Percentiles rank a stretch among this genome's conserved stretches.
Conservation (phyloP, 139 green algal species). For the Micractinium sp. region DNA sequence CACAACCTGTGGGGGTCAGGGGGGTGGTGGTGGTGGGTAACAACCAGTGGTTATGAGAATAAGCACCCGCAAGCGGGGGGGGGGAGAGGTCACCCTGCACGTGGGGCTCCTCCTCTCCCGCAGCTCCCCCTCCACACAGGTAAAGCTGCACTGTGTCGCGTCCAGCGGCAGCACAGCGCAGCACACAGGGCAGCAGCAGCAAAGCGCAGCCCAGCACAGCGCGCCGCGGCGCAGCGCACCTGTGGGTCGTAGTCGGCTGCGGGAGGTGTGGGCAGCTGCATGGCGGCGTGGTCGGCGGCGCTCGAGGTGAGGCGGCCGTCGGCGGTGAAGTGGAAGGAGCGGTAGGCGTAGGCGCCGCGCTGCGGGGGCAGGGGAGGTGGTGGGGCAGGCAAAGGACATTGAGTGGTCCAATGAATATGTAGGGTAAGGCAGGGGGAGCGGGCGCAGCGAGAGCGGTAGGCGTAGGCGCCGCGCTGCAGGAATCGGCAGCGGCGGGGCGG, state of each 20-base stretch:
- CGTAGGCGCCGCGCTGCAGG: conserved; percentile 45
- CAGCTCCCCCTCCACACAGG: too few relatives aligned
- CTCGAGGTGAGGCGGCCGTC: conserved; percentile 44
- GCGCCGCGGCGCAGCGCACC: conserved; percentile 10
- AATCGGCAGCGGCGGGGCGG: background rate
- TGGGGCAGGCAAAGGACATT: too few relatives aligned
- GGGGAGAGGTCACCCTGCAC: too few relatives aligned
- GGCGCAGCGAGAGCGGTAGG: conserved; percentile 20
- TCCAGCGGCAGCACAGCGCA: too few relatives aligned
- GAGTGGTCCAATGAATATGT: too few relatives aligned
- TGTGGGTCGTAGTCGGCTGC: background rate
- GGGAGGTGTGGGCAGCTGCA: conserved; percentile 4
- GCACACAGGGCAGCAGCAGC: too few relatives aligned
- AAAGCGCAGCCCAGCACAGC: background rate
- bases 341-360: conserved; percentile 50
- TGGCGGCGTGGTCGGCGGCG: conserved; percentile 7
- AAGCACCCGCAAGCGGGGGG: too few relatives aligned
- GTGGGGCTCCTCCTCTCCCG: too few relatives aligned
- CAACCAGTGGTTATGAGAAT: too few relatives aligned
- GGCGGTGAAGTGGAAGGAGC: conserved; percentile 34
- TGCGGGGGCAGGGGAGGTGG: background rate
- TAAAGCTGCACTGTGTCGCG: too few relatives aligned
- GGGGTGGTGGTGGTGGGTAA: background rate
- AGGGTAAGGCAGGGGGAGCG: too few relatives aligned
- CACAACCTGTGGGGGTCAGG: background rate